These are phyloP conservation scores for Neurospora pannonica DNA, from an alignment of 495 filamentous ascomycete genomes.

Conservation along the genomic window DNA sequence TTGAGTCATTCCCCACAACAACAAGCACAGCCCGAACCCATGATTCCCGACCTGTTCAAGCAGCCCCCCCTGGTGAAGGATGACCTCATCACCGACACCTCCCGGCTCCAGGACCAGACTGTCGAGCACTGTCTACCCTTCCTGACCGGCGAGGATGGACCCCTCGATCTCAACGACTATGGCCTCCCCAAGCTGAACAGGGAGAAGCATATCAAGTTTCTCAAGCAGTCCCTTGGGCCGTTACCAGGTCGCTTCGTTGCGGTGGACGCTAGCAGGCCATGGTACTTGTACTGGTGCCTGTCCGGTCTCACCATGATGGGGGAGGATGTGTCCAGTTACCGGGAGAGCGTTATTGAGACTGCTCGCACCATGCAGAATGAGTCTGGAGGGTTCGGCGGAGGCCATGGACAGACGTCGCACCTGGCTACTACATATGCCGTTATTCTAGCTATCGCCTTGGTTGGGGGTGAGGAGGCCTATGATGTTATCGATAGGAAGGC, in stretches of 20 bases:
- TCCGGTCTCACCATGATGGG: conserved; percentile 63
- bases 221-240: conserved; percentile 52
- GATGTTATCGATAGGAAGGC: conserved; percentile 67
- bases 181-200: conserved; percentile 68
- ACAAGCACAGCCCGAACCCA: conserved; percentile 7
- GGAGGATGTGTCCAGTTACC: conserved; percentile 61
- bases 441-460: conserved; percentile 64
- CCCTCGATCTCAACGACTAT: conserved; percentile 45
- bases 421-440: conserved; percentile 80
- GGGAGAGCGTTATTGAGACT: conserved; percentile 58
- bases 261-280: conserved; percentile 77
- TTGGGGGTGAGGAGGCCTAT: conserved; percentile 63
- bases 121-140: conserved; percentile 60
- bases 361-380: conserved; percentile 72
- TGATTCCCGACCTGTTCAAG: conserved; percentile 58
- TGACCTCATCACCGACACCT: conserved; percentile 56
- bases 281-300: conserved; percentile 89
- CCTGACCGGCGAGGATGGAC: conserved; percentile 40
- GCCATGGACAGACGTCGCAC: conserved; percentile 83
- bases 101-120: conserved; percentile 56
- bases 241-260: conserved; percentile 57
- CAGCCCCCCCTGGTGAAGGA: conserved; percentile 56
- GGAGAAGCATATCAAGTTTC: conserved; percentile 63
- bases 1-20: not conserved
- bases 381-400: conserved; percentile 84